phyloP scores from a whole-genome alignment of 1,139 yeast genomes.

The Groenewaldozyma sp. region DNA sequence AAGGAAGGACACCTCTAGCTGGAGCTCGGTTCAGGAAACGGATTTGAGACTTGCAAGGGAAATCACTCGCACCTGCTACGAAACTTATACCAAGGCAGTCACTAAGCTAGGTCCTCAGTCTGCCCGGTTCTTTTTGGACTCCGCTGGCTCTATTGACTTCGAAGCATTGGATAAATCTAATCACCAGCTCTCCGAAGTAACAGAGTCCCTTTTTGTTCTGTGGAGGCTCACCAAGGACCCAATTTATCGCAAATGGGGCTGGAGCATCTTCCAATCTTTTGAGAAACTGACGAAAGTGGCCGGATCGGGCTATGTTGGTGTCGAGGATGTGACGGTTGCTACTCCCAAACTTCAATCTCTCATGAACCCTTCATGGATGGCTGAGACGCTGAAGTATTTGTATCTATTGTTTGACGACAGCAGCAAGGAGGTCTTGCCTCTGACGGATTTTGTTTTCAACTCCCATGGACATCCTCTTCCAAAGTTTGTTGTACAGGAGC shows the following conservation, averaged over 20 bases:
- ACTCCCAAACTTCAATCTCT: slow-evolving; percentile 55
- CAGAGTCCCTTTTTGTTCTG: slow-evolving; percentile 74
- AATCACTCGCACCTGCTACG: slow-evolving; percentile 71
- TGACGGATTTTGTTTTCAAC: slow-evolving; percentile 69
- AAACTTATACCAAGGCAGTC: slow-evolving; percentile 62
- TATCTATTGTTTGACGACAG: slow-evolving; percentile 71
- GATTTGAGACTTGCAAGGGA: slow-evolving; percentile 70
- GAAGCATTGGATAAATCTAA: slow-evolving; percentile 64
- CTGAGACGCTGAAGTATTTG: slow-evolving; percentile 85
- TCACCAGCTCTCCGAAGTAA: slow-evolving; percentile 90
- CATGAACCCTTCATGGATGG: slow-evolving; percentile 89
- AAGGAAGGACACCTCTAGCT: slow-evolving; percentile 27
- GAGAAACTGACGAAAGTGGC: slow-evolving; percentile 48
- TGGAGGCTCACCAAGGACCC: slow-evolving; percentile 75
- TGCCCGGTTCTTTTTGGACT: slow-evolving; percentile 58
- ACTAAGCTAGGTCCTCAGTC: slow-evolving; percentile 88
- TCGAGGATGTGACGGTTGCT: slow-evolving; percentile 50
- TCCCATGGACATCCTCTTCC: slow-evolving; percentile 96
- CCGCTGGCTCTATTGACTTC: slow-evolving; percentile 44
- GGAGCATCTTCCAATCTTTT: slow-evolving; percentile 71
- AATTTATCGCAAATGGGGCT: slow-evolving; percentile 84
- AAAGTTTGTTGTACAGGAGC: too few relatives aligned
- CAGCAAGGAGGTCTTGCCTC: slow-evolving; percentile 43
- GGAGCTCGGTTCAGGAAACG: slow-evolving; percentile 40
- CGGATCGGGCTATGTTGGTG: slow-evolving; percentile 55